A percentile compares a stretch with the other conserved stretches of the same genome.
Conservation (phyloP, 1,284 basidiomycete species). For the Tylopilus orsonianus region DNA sequence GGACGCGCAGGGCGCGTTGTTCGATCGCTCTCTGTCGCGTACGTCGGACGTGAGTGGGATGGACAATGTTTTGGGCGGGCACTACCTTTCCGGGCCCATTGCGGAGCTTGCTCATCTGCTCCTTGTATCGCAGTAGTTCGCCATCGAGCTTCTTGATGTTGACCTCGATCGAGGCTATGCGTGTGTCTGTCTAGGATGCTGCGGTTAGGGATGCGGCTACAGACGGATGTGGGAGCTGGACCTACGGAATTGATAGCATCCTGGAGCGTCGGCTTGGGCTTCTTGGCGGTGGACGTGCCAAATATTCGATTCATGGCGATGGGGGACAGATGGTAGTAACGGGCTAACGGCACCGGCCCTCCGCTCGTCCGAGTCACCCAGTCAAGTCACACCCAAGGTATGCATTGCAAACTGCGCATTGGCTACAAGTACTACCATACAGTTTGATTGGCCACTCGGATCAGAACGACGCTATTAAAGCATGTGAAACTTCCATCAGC, state of each 20-base stretch:
- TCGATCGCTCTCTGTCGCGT: conserved; percentile 83
- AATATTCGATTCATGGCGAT: conserved; percentile 78
- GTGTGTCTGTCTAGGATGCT: conserved; percentile 73
- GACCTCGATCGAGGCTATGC: conserved; percentile 91
- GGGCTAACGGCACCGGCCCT: background rate
- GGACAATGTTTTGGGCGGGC: too few species aligned
- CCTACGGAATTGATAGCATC: conserved; percentile 90
- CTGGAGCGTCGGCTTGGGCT: conserved; percentile 84
- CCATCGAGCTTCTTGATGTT: conserved; percentile 97
- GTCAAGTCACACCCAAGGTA: background rate
- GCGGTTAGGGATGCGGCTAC: conserved; percentile 14
- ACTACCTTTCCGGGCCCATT: conserved; percentile 93
- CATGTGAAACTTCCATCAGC: background rate
- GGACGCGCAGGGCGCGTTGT: conserved; percentile 89
- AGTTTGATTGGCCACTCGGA: too few species aligned
- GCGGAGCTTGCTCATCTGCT: conserved; percentile 93
- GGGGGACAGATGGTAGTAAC: background rate
- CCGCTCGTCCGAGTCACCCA: background rate
- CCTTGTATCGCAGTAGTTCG: conserved; percentile 90
- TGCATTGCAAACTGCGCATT: too few species aligned
- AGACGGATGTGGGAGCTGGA: conserved; percentile 14
- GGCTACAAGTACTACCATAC: too few species aligned
- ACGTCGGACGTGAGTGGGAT: background rate
- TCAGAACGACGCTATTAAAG: background rate
- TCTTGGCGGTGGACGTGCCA: conserved; percentile 73